Evolutionary conservation across 352 stramenopile genomes (phyloP), one percentile per base, ranked within the genome.

Genomic region (Globisporangium uncinulatum): DNA sequence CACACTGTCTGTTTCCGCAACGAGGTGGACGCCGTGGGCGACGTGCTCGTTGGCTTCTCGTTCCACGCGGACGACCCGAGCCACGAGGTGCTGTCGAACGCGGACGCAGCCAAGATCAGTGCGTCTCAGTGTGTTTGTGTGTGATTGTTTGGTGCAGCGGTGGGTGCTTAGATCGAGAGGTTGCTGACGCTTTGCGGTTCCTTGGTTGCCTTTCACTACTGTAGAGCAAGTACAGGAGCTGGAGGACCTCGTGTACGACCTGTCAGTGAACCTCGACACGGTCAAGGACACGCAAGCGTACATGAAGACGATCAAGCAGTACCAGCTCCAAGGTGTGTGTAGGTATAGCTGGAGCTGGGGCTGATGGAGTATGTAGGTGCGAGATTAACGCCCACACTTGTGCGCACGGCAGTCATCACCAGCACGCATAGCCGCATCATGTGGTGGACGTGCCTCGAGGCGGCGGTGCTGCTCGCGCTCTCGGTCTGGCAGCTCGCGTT

Each of bases 51-150:
- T 17, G 85, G 85, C 37, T 95, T 95, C 62, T 95, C 85, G 4
- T 88, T 95, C 58, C 85, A 95, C 66, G 83, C 83, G 6, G 83
- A 93, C 64, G 83, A 92, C 59, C 85, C 85, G 24, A 80, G 65
- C 37, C 83, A 93, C 62, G 85, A 93, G 47, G 85, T 95, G 69
- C 68, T 95, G 32, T 95, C 85, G 45, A 95, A 95, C 54, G 85
- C 85, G 14, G 85, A 95, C 57, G 83, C 85, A 29, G 86, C 85
- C 60, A 92, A 89, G 62, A 95, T 95, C 78, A 88, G 85, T 94
- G 71, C 74, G 78, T 87, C 6, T 9, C 19, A 21, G n/a, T n/a
- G 8, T 45, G 11, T 51, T 19, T 9, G 37, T 15, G 1, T n/a
- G n/a, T 9, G 19, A 6, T 1, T 51, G 17, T 48, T 29, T 41